Percentiles rank a stretch among this genome's conserved stretches.
Conservation (phyloP, 495 filamentous ascomycete species). For the Aspergillus conjunctus region DNA sequence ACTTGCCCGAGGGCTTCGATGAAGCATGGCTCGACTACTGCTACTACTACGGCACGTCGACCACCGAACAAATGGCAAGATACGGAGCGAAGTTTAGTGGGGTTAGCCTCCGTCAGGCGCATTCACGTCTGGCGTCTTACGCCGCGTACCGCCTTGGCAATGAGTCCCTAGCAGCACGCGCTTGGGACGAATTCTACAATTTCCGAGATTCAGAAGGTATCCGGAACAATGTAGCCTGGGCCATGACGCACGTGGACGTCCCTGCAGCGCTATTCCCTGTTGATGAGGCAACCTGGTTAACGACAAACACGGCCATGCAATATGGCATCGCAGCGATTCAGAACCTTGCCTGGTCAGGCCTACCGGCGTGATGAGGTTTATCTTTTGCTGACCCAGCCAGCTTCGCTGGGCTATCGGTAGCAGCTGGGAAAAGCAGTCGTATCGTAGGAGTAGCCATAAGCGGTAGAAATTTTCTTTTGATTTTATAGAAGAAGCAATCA, state of each 20-base stretch:
- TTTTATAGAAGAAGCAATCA: no score
- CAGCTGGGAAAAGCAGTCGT: no score
- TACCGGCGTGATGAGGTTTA: no score
- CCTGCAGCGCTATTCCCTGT: constrained; percentile 18
- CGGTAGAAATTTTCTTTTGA: no score
- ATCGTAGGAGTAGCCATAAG: no score
- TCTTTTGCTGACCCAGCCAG: no score
- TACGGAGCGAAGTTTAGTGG: constrained; percentile 25
- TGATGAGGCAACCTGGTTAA: constrained; percentile 26
- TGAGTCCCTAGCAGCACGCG: neutral
- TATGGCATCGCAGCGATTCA: constrained; percentile 30
- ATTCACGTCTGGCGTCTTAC: neutral
- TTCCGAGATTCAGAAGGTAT: neutral
- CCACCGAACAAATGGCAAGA: constrained; percentile 23
- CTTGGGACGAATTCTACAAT: neutral
- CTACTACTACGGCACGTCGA: constrained; percentile 26
- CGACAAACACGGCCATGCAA: constrained; percentile 27
- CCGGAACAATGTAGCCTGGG: constrained; percentile 1
- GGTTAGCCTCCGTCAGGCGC: neutral
- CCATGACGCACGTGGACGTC: constrained; percentile 6
- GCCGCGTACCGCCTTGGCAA: neutral
- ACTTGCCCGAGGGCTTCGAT: constrained; percentile 15
- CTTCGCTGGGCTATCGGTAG: no score
- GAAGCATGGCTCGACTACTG: constrained; percentile 27
- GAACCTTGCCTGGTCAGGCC: constrained; percentile 20